Conservation (phyloP, 257 asterid genomes). For the Prunella vulgaris region DNA sequence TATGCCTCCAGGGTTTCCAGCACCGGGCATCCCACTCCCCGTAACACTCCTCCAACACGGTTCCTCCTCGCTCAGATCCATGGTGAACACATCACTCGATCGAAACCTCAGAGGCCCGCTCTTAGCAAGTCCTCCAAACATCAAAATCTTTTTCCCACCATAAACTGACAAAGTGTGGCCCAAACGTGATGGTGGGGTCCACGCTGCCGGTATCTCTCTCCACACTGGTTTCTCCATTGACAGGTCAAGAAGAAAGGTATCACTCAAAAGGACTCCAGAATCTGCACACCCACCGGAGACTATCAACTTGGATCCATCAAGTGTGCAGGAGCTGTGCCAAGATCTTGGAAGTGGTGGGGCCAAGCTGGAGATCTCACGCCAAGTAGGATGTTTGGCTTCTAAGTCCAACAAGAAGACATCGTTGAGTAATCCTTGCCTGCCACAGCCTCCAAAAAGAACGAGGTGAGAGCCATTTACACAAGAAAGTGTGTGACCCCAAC, state of each 20-base stretch:
- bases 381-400: slow-evolving; percentile 78
- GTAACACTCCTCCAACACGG: slow-evolving; percentile 91
- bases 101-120: slow-evolving; percentile 87
- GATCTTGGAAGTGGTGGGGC: slow-evolving; percentile 97
- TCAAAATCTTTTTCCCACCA: slow-evolving; percentile 78
- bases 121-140: slow-evolving; percentile 88
- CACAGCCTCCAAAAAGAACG: slow-evolving; percentile 92
- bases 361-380: slow-evolving; percentile 91
- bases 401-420: slow-evolving; percentile 88
- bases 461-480: slow-evolving; percentile 87
- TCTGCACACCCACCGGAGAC: slow-evolving; percentile 98
- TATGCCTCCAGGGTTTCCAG: slow-evolving; percentile 91
- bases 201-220: slow-evolving; percentile 83
- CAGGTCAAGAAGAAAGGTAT: slow-evolving; percentile 79
- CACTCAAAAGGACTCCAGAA: slow-evolving; percentile 85
- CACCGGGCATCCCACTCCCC: slow-evolving; percentile 93
- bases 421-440: slow-evolving; percentile 85
- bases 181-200: slow-evolving; percentile 93
- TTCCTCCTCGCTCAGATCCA: slow-evolving; percentile 87
- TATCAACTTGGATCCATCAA: slow-evolving; percentile 86
- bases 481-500: slow-evolving; percentile 97
- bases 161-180: slow-evolving; percentile 83
- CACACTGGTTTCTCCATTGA: slow-evolving; percentile 77
- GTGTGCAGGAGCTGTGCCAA: slow-evolving; percentile 97
- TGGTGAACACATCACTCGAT: slow-evolving; percentile 89